These are phyloP conservation scores for Solanum arcanum DNA, from an alignment of 257 asterid species.

Conservation along the genomic window DNA sequence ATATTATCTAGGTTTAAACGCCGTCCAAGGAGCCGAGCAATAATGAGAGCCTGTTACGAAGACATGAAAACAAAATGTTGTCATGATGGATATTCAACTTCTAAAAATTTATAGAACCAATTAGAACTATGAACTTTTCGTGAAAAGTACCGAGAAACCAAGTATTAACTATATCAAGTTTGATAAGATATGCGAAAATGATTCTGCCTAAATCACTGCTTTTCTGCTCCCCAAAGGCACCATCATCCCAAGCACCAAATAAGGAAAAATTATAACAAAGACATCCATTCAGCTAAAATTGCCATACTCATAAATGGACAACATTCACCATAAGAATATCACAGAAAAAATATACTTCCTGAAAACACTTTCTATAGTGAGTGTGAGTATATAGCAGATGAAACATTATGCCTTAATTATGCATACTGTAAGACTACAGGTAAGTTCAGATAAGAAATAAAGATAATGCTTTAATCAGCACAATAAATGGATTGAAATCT, in stretches of 20 bases:
- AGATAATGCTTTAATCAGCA: background rate
- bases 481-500: background rate
- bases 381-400: background rate
- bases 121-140: background rate
- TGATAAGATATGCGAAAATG: background rate
- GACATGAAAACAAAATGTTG: background rate
- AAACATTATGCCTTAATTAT: background rate
- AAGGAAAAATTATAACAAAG: background rate
- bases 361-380: background rate
- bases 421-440: background rate
- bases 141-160: background rate
- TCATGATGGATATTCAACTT: background rate
- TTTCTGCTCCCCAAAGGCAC: background rate
- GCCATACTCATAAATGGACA: background rate
- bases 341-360: background rate
- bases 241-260: background rate
- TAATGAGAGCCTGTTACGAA: conserved; percentile 63
- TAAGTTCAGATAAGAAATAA: background rate
- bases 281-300: background rate
- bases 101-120: background rate
- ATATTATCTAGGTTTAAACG: conserved; percentile 54
- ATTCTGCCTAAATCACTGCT: background rate
- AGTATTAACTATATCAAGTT: background rate
- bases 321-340: background rate
- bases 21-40: conserved; percentile 84